phyloP scores from a whole-genome alignment of 257 asterid genomes.

The Buddleja alternifolia region DNA sequence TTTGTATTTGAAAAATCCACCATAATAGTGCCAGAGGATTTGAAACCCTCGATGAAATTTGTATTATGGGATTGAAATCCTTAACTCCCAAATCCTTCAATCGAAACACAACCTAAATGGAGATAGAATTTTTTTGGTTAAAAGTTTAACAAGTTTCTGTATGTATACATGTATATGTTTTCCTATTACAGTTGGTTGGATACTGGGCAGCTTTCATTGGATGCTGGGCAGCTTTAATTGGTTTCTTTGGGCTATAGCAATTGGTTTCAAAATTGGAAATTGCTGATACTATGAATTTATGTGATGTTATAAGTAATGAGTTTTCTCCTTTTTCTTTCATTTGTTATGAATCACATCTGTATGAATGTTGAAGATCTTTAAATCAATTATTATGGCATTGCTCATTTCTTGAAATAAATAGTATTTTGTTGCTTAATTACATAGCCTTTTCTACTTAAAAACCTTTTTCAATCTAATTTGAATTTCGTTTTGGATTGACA shows the following conservation, averaged over 20 bases:
- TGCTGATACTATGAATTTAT: slow-evolving; percentile 11
- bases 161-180: slow-evolving; percentile 16
- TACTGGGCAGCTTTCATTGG: slow-evolving; percentile 68
- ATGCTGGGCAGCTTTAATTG: slow-evolving; percentile 59
- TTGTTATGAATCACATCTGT: neutral
- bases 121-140: neutral
- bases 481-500: too few species aligned
- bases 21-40: too few species aligned
- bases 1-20: too few species aligned
- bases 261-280: neutral
- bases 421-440: neutral
- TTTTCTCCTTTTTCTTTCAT: neutral
- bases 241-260: slow-evolving; percentile 52
- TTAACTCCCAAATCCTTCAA: too few species aligned
- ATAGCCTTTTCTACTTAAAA: too few species aligned
- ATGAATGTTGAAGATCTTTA: neutral
- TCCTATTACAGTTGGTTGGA: slow-evolving; percentile 63
- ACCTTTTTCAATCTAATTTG: too few species aligned
- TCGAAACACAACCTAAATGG: too few species aligned
- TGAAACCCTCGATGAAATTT: too few species aligned
- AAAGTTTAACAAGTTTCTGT: neutral
- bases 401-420: neutral
- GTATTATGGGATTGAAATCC: too few species aligned
- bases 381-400: slow-evolving; percentile 1
- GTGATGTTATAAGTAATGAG: neutral